phyloP scores from a whole-genome alignment of 257 asterid genomes.

The Dorcoceras hygrometricum region DNA sequence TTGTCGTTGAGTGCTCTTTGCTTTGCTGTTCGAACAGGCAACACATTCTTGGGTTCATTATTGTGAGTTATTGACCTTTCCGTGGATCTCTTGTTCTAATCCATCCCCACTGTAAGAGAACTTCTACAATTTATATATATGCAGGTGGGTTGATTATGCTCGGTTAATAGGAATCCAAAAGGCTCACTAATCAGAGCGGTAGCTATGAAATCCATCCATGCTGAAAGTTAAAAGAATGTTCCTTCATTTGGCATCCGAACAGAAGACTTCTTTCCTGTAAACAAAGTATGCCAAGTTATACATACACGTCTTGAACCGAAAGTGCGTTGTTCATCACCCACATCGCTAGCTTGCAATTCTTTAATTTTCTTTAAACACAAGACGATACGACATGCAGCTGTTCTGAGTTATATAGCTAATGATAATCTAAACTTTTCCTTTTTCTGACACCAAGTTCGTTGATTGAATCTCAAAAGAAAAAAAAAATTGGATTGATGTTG shows the following conservation, averaged over 20 bases:
- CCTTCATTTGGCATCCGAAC: background rate
- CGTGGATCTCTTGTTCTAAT: background rate
- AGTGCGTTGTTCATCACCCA: no score
- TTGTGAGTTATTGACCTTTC: slow-evolving; percentile 49
- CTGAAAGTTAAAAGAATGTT: background rate
- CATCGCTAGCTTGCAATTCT: background rate
- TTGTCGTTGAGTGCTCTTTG: slow-evolving; percentile 68
- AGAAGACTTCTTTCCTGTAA: background rate
- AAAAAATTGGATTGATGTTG: background rate
- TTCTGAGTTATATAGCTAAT: background rate
- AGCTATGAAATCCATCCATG: slow-evolving; percentile 14
- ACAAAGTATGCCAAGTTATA: background rate
- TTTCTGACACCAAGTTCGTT: background rate
- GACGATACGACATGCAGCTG: background rate
- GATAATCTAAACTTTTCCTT: background rate
- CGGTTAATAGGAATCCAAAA: slow-evolving; percentile 81
- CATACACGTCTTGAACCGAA: no score
- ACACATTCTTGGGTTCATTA: slow-evolving; percentile 83
- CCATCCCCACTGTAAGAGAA: background rate
- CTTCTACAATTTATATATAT: slow-evolving; percentile 13
- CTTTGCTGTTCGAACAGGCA: slow-evolving; percentile 95
- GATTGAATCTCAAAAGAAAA: no score
- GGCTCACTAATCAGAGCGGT: slow-evolving; percentile 38
- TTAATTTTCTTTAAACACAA: no score
- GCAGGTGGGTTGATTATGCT: slow-evolving; percentile 96